Evolutionary conservation across 2,329 filamentous ascomycete species (phyloP).

Genomic region (Phoma sp.): DNA sequence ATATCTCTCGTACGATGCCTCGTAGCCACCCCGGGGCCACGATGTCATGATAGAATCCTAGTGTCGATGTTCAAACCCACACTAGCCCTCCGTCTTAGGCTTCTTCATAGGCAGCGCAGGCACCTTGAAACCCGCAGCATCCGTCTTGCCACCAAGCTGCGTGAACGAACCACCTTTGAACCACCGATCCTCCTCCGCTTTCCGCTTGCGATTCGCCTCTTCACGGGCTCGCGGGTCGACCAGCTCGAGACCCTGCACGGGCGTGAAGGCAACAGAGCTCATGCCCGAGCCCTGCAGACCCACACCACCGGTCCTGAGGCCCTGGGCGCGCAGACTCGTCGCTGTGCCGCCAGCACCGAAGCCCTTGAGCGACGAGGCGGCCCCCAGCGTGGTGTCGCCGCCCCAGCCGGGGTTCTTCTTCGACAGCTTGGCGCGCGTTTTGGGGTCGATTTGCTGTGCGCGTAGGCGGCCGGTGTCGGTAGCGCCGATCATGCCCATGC

Average conservation of each 20-base stretch:
- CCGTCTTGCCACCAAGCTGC: constrained; percentile 66
- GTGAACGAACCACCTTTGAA: constrained; percentile 98
- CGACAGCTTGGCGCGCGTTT: constrained; percentile 89
- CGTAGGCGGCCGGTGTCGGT: constrained; percentile 88
- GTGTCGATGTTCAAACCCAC: too few relatives aligned
- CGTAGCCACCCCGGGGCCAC: background rate
- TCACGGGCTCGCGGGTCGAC: constrained; percentile 91
- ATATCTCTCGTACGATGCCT: background rate
- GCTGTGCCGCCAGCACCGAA: constrained; percentile 72
- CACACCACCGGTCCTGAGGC: constrained; percentile 81
- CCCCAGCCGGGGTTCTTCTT: constrained; percentile 98
- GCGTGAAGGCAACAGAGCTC: constrained; percentile 89
- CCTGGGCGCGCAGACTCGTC: constrained; percentile 77
- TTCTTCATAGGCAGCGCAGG: constrained; percentile 80
- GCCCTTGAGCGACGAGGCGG: constrained; percentile 73
- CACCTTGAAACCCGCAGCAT: constrained; percentile 78
- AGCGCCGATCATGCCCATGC: constrained; percentile 94
- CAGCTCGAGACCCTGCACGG: constrained; percentile 91
- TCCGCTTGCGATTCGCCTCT: constrained; percentile 86
- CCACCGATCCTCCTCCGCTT: constrained; percentile 93
- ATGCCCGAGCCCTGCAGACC: constrained; percentile 71
- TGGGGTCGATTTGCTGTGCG: constrained; percentile 85
- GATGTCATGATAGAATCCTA: too few relatives aligned
- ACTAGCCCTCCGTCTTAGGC: constrained; percentile 33
- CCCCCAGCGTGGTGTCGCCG: constrained; percentile 61